Conservation (phyloP, 2,329 filamentous ascomycete species). For the Claviceps fusiformis region DNA sequence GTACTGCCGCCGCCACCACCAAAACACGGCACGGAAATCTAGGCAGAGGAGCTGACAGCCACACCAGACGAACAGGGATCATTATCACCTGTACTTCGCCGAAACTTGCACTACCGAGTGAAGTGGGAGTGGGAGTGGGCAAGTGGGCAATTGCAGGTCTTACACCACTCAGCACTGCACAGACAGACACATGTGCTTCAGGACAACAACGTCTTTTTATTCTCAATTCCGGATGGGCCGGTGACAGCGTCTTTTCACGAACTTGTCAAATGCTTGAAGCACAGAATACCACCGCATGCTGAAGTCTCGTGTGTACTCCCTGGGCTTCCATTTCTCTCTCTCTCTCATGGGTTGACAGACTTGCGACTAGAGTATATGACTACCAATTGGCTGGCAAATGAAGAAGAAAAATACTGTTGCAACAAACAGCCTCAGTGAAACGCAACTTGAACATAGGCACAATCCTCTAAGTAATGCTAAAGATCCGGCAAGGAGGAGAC, state of each 20-base stretch:
- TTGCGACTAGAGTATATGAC: background rate
- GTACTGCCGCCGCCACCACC: background rate
- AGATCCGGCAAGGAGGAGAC: background rate
- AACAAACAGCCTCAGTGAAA: background rate
- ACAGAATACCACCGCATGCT: background rate
- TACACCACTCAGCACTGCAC: too few species aligned
- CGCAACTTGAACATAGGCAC: background rate
- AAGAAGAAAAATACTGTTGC: background rate
- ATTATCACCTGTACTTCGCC: background rate
- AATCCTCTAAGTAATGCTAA: background rate
- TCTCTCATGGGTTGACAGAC: too few species aligned
- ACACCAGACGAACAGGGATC: background rate
- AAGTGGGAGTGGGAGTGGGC: too few species aligned
- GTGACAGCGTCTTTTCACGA: background rate
- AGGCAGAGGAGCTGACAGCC: background rate
- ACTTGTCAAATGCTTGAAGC: background rate
- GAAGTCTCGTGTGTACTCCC: background rate
- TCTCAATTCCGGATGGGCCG: background rate
- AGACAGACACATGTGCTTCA: background rate
- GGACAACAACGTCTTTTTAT: background rate
- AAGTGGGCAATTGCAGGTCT: too few species aligned
- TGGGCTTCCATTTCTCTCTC: background rate
- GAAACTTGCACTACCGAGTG: background rate
- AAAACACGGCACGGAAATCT: background rate
- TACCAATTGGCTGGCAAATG: background rate